Conservation (phyloP, 306 rosid species). For the Crataegus laevigata region DNA sequence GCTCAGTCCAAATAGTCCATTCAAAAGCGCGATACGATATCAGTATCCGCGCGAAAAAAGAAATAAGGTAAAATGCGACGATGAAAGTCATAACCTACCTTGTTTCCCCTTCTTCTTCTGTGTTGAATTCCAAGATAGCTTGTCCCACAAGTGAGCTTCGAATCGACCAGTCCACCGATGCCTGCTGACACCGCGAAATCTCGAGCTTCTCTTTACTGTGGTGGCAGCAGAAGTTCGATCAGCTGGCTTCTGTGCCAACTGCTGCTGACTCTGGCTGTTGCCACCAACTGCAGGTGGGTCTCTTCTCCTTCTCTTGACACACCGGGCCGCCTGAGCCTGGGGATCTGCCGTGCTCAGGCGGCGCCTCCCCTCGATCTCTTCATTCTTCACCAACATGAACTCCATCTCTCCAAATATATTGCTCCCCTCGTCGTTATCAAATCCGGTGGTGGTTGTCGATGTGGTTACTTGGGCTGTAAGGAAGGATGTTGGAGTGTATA, state of each 20-base stretch:
- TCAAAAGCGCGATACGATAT: background rate
- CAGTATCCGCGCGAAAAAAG: background rate
- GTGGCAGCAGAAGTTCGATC: conserved; percentile 36
- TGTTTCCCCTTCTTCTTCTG: conserved; percentile 95
- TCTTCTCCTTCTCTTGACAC: conserved; percentile 48
- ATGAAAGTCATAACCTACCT: background rate
- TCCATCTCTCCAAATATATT: conserved; percentile 18
- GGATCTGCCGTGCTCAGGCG: conserved; percentile 23
- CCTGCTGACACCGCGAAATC: conserved; percentile 79
- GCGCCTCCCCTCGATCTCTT: conserved; percentile 21
- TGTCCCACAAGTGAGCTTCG: conserved; percentile 95
- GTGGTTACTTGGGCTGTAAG: conserved; percentile 4
- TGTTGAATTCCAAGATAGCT: conserved; percentile 83
- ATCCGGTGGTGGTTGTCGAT: background rate
- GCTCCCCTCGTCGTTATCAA: background rate
- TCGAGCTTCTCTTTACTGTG: conserved; percentile 73
- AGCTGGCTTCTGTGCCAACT: conserved; percentile 3
- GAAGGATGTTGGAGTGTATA: background rate
- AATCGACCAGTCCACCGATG: conserved; percentile 92
- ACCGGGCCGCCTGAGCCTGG: conserved; percentile 18
- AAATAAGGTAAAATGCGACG: background rate
- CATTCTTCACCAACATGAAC: conserved; percentile 33
- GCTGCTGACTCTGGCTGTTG: conserved; percentile 15
- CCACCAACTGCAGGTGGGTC: conserved; percentile 16
- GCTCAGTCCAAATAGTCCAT: background rate